Base-by-base conservation (phyloP, 345 rosid genomes). In the Acer saccharum region DNA sequence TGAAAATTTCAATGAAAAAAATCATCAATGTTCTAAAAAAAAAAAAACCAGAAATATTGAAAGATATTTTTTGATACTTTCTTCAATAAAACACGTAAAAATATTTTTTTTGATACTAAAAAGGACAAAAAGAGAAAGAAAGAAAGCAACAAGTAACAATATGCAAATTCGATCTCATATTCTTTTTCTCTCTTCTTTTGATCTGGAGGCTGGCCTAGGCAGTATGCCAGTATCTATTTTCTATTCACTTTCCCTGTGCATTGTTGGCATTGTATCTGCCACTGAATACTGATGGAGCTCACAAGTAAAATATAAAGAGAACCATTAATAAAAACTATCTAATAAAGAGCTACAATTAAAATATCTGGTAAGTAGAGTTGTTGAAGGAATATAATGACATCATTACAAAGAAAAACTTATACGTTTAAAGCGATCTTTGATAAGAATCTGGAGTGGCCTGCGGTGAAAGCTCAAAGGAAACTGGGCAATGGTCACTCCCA, bases 401-500 rank as follows among this genome's bases (percentile, higher is more conserved):
- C 57, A 72, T 76, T 58, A 48, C 35, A 69, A 54, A 58, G 65
- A 65, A 41, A 52, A 72, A 73, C 68, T 80, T 65, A 61, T 75
- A 68, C 2, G 46, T 41, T 25, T 76, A 72, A 77, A 69, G 72
- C 71, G 81, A 80, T 41, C 74, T 80, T 69, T 75, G 73, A 27
- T 48, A 74, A 20, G 83, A 72, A 21, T 83, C 86, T 46, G 78
- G 75, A 61, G 66, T 52, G 65, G 86, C 69, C 46, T 7, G 39
- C 54, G 78, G 73, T n/a, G 92, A 87, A 67, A 94, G 97, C 83
- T 91, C 94, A 7, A 96, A 90, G 50, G 93, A 85, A 80, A 92
- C 95, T 3, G 97, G 98, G 80, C 95, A 94, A 72, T 92, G 98
- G 83, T 96, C 98, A 64, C 99, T 94, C 76, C 99, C 98, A 69